Conservation (phyloP, 1,284 basidiomycete genomes). For the Tilletiopsis washingtonensis region DNA sequence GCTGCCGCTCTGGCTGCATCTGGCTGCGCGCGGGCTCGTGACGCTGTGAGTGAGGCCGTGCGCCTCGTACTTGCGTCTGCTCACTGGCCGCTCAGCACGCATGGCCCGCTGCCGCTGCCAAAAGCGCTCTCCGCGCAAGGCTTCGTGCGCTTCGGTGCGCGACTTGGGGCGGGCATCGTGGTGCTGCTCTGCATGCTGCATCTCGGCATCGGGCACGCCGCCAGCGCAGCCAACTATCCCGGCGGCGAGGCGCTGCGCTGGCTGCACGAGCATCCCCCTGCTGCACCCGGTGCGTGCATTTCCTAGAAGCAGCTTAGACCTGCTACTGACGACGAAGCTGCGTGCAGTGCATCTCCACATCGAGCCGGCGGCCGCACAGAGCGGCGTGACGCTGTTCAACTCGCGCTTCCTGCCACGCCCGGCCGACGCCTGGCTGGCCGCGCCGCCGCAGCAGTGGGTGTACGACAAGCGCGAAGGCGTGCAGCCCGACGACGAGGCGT, state of each 20-base stretch:
- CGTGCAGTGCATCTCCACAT: not conserved
- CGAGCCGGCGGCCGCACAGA: not conserved
- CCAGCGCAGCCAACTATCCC: not conserved
- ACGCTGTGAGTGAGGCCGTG: not conserved
- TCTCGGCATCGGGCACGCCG: not conserved
- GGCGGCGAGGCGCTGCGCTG: not conserved
- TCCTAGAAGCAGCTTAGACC: too few relatives aligned
- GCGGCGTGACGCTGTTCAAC: not conserved
- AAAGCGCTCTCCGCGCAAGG: not conserved
- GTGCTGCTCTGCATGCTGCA: not conserved
- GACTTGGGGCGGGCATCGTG: not conserved
- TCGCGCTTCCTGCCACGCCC: not conserved
- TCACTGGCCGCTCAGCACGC: not conserved
- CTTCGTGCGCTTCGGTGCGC: not conserved
- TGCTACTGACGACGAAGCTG: not conserved
- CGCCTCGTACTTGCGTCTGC: not conserved
- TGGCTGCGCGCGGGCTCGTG: not conserved
- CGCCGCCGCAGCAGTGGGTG: not conserved
- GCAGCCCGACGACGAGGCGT: not conserved
- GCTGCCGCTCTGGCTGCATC: not conserved
- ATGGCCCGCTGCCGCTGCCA: not conserved
- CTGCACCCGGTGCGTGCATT: not conserved
- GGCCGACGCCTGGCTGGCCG: not conserved
- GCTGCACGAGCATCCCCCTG: not conserved
- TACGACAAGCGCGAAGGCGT: not conserved